Percentiles rank a stretch among this genome's conserved stretches.
These are phyloP conservation scores for Suillus subaureus DNA, from an alignment of 768 basidiomycete genomes.

Conservation along the genomic window DNA sequence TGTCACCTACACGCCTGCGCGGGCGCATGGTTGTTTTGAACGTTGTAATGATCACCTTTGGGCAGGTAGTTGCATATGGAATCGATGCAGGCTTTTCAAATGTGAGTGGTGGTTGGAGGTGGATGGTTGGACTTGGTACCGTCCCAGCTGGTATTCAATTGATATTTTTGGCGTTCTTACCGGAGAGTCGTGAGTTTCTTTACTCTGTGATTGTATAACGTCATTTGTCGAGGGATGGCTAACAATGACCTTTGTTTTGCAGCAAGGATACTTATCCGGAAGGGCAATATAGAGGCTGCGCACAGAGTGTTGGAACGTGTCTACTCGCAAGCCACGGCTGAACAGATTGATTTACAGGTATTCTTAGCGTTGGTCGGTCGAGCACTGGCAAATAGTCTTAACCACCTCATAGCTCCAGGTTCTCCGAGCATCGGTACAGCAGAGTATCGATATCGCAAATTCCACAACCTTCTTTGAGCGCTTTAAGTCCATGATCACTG, in stretches of 20 bases:
- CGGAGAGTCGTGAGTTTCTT: slow-evolving; percentile 71
- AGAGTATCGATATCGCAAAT: slow-evolving; percentile 62
- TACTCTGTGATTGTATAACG: neutral
- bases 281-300: slow-evolving; percentile 53
- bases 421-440: slow-evolving; percentile 59
- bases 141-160: slow-evolving; percentile 70
- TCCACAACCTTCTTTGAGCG: slow-evolving; percentile 64
- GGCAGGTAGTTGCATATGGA: slow-evolving; percentile 79
- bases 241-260: neutral
- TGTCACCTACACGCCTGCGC: slow-evolving; percentile 71
- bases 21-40: slow-evolving; percentile 83
- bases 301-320: slow-evolving; percentile 60
- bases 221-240: neutral
- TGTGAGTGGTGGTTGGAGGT: slow-evolving; percentile 70
- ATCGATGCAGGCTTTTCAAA: slow-evolving; percentile 69
- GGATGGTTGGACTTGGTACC: slow-evolving; percentile 80
- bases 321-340: slow-evolving; percentile 64
- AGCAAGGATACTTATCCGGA: slow-evolving; percentile 69
- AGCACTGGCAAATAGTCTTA: neutral
- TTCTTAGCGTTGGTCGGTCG: neutral
- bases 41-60: slow-evolving; percentile 80
- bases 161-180: slow-evolving; percentile 61
- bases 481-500: slow-evolving; percentile 52
- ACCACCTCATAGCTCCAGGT: slow-evolving; percentile 48
- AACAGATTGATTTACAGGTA: slow-evolving; percentile 70